Evolutionary conservation across 352 stramenopile species (phyloP).

Genomic region (Phytophthora macrochlamydospora): DNA sequence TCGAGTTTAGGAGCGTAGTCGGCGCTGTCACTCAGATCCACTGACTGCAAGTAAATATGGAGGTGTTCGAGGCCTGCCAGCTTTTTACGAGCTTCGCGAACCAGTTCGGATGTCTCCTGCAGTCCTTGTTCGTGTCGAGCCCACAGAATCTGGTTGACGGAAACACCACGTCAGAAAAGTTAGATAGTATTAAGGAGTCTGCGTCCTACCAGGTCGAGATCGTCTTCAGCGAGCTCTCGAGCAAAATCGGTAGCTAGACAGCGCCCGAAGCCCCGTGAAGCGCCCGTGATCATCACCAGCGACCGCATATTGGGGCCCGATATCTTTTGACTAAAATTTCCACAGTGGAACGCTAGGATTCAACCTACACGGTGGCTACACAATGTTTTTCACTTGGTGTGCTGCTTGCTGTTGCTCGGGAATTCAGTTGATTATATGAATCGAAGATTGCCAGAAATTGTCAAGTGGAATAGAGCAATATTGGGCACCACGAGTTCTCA

Average conservation of each 20-base stretch:
- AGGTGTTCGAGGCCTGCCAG: constrained; percentile 11
- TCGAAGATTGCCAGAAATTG: too few relatives aligned
- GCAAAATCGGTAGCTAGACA: constrained; percentile 72
- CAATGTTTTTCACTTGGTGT: too few relatives aligned
- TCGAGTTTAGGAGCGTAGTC: constrained; percentile 60
- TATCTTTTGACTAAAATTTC: background rate
- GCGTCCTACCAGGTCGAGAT: constrained; percentile 50
- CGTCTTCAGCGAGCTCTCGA: constrained; percentile 26
- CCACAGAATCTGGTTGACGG: constrained; percentile 46
- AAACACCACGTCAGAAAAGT: background rate
- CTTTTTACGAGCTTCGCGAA: constrained; percentile 28
- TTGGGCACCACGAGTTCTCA: too few relatives aligned
- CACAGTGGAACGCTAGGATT: too few relatives aligned
- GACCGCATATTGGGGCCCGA: constrained; percentile 22
- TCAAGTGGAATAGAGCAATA: too few relatives aligned
- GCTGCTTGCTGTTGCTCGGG: too few relatives aligned
- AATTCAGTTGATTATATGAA: too few relatives aligned
- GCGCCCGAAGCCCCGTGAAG: constrained; percentile 7
- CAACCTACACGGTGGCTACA: too few relatives aligned
- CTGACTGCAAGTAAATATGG: constrained; percentile 30
- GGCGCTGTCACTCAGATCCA: constrained; percentile 47
- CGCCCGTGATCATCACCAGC: constrained; percentile 74
- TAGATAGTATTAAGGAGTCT: background rate
- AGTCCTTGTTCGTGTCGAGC: constrained; percentile 52
- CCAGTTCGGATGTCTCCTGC: constrained; percentile 48